Conservation (phyloP, 2,329 filamentous ascomycete genomes). For the Capronia americana region DNA sequence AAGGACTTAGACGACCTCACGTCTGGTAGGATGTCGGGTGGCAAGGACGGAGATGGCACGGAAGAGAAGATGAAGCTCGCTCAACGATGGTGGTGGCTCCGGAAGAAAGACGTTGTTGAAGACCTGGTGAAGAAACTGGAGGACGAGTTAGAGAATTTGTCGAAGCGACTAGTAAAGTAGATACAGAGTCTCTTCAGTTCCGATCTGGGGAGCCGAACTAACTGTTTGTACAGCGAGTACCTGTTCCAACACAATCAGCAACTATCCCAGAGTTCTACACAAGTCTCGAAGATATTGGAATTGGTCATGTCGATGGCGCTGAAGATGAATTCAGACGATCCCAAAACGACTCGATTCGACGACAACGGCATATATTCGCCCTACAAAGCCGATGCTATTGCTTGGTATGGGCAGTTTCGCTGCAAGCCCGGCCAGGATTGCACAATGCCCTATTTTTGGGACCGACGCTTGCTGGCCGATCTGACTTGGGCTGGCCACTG, state of each 20-base stretch:
- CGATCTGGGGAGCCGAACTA: neutral
- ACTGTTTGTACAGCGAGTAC: neutral
- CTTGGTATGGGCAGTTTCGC: neutral
- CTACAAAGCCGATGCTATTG: neutral
- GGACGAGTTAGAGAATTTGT: constrained; percentile 5
- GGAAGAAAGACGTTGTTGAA: constrained; percentile 10
- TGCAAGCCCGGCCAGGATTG: neutral
- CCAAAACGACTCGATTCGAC: neutral
- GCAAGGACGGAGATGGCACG: neutral
- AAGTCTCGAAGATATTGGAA: neutral
- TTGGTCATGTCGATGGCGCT: neutral
- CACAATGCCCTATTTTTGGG: neutral
- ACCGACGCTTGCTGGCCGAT: neutral
- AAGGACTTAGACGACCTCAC: neutral
- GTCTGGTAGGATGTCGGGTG: neutral
- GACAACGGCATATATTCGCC: neutral
- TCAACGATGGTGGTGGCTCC: constrained; percentile 14
- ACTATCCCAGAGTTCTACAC: neutral
- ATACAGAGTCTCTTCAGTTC: neutral
- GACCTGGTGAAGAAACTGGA: constrained; percentile 12
- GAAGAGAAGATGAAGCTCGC: constrained; percentile 15
- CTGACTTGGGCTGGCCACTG: neutral
- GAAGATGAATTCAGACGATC: neutral
- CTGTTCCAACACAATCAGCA: neutral
- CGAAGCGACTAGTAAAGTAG: neutral